A percentile compares a stretch with the other conserved stretches of the same genome.
These are phyloP conservation scores for Acacia concinna DNA, from an alignment of 331 rosid species.

Conservation along the genomic window DNA sequence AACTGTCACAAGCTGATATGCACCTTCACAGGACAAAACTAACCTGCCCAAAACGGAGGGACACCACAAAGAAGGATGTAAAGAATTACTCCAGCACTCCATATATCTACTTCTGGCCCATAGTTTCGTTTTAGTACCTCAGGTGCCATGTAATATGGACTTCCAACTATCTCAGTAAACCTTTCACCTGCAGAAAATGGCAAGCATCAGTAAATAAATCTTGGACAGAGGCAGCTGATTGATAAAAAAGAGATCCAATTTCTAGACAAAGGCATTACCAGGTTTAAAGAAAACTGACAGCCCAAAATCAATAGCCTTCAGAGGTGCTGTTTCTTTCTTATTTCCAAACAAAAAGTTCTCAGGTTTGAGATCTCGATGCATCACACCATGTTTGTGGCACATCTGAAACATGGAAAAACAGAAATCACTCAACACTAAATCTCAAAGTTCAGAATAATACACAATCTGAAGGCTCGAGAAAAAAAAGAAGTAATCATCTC, in stretches of 20 bases:
- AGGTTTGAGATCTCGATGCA: constrained; percentile 26
- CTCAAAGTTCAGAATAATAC: not conserved
- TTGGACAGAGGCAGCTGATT: constrained; percentile 2
- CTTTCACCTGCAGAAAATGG: constrained; percentile 48
- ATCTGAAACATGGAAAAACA: constrained; percentile 31
- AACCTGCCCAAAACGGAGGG: constrained; percentile 88
- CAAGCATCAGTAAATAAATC: constrained; percentile 2
- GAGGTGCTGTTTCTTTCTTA: constrained; percentile 17
- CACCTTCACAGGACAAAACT: constrained; percentile 21
- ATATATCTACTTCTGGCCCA: constrained; percentile 71
- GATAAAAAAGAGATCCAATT: constrained; percentile 2
- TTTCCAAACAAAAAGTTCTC: constrained; percentile 28
- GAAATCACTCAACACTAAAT: not conserved
- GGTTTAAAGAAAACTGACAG: constrained; percentile 27
- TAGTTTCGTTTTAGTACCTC: constrained; percentile 68
- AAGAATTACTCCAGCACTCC: constrained; percentile 82
- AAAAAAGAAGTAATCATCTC: not conserved
- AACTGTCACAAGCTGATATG: not conserved
- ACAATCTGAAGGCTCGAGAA: not conserved
- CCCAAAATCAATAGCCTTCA: constrained; percentile 29
- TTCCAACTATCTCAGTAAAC: constrained; percentile 70
- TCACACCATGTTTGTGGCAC: constrained; percentile 27
- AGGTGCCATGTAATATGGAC: constrained; percentile 85
- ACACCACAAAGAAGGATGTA: constrained; percentile 75
- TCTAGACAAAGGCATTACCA: constrained; percentile 20